phyloP scores from a whole-genome alignment of 306 rosid genomes.

The Medicago lupulina region DNA sequence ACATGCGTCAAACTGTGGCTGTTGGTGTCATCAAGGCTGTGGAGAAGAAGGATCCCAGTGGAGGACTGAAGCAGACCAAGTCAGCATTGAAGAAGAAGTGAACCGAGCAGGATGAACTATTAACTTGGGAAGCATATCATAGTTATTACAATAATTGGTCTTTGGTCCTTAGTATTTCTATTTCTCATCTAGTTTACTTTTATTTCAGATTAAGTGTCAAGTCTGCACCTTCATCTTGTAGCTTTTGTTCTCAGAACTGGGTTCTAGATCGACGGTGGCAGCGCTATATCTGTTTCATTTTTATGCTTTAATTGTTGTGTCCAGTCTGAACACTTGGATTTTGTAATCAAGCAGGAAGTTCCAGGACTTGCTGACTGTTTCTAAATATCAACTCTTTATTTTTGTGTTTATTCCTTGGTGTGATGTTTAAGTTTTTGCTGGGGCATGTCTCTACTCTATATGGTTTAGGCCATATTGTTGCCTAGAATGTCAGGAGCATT shows the following conservation, averaged over 20 bases:
- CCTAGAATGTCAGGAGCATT: too few relatives aligned
- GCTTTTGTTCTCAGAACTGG: slow-evolving; percentile 60
- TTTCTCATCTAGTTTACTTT: neutral
- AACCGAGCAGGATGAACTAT: slow-evolving; percentile 49
- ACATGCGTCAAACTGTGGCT: slow-evolving; percentile 95
- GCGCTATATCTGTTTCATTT: neutral
- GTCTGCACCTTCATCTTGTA: slow-evolving; percentile 44
- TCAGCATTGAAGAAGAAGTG: slow-evolving; percentile 85
- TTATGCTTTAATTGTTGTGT: neutral
- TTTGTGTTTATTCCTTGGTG: neutral
- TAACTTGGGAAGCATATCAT: too few relatives aligned
- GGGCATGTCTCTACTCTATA: too few relatives aligned
- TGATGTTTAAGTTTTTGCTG: too few relatives aligned
- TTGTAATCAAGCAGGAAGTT: neutral
- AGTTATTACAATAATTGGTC: slow-evolving; percentile 35
- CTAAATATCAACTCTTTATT: neutral
- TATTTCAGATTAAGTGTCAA: slow-evolving; percentile 24
- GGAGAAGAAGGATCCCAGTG: slow-evolving; percentile 84
- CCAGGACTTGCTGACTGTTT: neutral
- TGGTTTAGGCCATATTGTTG: too few relatives aligned
- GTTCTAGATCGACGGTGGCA: slow-evolving; percentile 73
- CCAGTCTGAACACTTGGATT: neutral
- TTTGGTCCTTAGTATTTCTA: neutral
- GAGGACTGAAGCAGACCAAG: slow-evolving; percentile 69
- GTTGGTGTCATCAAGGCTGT: slow-evolving; percentile 87